Percentiles rank a stretch among this genome's conserved stretches.
Evolutionary conservation across 768 basidiomycete species (phyloP).

Genomic region (Tricholomella constricta): DNA sequence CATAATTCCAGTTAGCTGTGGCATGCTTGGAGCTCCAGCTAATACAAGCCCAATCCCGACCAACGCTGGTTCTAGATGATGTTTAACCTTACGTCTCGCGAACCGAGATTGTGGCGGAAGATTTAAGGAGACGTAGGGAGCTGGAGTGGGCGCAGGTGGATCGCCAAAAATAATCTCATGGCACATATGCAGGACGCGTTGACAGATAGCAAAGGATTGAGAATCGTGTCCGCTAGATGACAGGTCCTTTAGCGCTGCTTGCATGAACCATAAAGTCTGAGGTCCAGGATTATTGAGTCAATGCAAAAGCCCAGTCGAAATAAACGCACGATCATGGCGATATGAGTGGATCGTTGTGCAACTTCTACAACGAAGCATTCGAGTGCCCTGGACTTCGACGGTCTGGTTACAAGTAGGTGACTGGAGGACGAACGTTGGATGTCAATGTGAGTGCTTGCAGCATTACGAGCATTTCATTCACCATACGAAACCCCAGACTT

Average conservation of each 20-base stretch:
- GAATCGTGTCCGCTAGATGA: slow-evolving; percentile 59
- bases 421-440: slow-evolving; percentile 40
- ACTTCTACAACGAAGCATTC: slow-evolving; percentile 92
- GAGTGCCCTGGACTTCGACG: slow-evolving; percentile 88
- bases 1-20: slow-evolving; percentile 66
- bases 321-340: slow-evolving; percentile 87
- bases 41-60: slow-evolving; percentile 85
- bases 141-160: slow-evolving; percentile 61
- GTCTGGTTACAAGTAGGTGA: slow-evolving; percentile 91
- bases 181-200: slow-evolving; percentile 86
- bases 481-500: slow-evolving; percentile 92
- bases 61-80: slow-evolving; percentile 71
- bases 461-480: slow-evolving; percentile 31
- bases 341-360: slow-evolving; percentile 89
- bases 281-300: slow-evolving; percentile 10
- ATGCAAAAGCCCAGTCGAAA: slow-evolving; percentile 3
- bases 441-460: background rate
- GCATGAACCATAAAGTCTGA: slow-evolving; percentile 98
- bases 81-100: slow-evolving; percentile 65
- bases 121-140: slow-evolving; percentile 67
- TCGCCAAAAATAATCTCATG: slow-evolving; percentile 97
- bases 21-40: slow-evolving; percentile 78
- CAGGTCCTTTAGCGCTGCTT: slow-evolving; percentile 88
- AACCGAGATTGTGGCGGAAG: slow-evolving; percentile 52
- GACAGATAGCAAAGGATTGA: slow-evolving; percentile 86